A percentile compares a stretch with the other conserved stretches of the same genome.
Conservation (phyloP, 176 grass and related monocot species). For the Carex myosuroides region DNA sequence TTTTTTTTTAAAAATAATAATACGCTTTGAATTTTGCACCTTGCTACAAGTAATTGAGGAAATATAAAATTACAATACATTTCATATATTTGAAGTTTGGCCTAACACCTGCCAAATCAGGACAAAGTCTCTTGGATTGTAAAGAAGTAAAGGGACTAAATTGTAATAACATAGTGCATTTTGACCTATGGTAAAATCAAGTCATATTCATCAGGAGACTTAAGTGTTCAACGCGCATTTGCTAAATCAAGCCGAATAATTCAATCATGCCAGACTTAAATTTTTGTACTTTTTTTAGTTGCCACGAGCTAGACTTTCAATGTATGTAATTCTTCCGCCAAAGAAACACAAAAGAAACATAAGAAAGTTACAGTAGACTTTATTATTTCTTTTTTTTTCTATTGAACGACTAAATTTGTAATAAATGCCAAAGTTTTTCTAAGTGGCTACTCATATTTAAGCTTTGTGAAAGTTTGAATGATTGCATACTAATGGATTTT, state of each 20-base stretch:
- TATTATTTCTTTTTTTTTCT: not conserved
- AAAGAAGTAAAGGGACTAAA: not conserved
- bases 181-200: not conserved
- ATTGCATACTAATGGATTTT: too few relatives aligned
- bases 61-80: not conserved
- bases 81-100: not conserved
- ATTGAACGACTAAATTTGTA: not conserved
- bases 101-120: not conserved
- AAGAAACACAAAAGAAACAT: not conserved
- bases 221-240: not conserved
- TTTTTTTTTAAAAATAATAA: too few relatives aligned
- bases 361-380: not conserved
- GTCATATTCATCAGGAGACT: not conserved
- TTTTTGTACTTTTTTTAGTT: not conserved
- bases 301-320: not conserved
- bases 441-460: too few relatives aligned
- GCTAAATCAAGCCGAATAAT: not conserved
- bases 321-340: not conserved
- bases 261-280: not conserved
- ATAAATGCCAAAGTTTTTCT: not conserved
- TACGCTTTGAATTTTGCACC: too few relatives aligned
- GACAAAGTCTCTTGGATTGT: not conserved
- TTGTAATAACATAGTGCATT: not conserved
- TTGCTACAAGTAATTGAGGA: too few relatives aligned
- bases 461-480: too few relatives aligned